Evolutionary conservation across 148 eudicot species (phyloP).

Genomic region (Camellia granthamiana): DNA sequence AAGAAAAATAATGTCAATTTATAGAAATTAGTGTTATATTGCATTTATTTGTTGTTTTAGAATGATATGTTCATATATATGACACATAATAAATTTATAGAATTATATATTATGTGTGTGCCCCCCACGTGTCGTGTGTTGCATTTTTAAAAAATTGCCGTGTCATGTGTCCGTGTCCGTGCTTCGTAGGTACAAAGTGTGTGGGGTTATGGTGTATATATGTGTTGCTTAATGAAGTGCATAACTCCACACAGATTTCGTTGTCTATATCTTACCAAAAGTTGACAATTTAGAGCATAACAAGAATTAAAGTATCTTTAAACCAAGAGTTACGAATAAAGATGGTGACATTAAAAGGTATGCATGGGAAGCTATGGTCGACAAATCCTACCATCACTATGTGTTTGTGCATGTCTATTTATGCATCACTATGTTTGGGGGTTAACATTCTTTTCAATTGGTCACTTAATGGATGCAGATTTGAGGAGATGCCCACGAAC

Average conservation of each 20-base stretch:
- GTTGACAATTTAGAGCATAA: background rate
- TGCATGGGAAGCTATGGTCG: background rate
- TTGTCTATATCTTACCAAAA: background rate
- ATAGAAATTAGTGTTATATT: too few species aligned
- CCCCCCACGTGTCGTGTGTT: too few species aligned
- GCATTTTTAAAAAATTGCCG: too few species aligned
- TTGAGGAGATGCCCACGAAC: constrained; percentile 98
- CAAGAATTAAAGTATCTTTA: background rate
- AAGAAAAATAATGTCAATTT: too few species aligned
- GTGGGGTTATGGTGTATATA: background rate
- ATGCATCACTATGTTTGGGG: background rate
- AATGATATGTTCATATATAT: too few species aligned
- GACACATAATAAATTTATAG: too few species aligned
- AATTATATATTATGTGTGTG: too few species aligned
- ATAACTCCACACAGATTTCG: background rate
- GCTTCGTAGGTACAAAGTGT: too few species aligned
- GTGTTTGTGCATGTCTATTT: background rate
- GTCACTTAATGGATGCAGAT: constrained; percentile 44
- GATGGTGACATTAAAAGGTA: background rate
- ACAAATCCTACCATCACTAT: background rate
- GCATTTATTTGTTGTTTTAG: too few species aligned
- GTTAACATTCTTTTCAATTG: constrained; percentile 9
- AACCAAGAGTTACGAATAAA: background rate
- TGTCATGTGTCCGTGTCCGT: too few species aligned
- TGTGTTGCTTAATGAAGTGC: background rate